Evolutionary conservation across 2,329 filamentous ascomycete species (phyloP).

Genomic region (Phyllosticta capitalensis): DNA sequence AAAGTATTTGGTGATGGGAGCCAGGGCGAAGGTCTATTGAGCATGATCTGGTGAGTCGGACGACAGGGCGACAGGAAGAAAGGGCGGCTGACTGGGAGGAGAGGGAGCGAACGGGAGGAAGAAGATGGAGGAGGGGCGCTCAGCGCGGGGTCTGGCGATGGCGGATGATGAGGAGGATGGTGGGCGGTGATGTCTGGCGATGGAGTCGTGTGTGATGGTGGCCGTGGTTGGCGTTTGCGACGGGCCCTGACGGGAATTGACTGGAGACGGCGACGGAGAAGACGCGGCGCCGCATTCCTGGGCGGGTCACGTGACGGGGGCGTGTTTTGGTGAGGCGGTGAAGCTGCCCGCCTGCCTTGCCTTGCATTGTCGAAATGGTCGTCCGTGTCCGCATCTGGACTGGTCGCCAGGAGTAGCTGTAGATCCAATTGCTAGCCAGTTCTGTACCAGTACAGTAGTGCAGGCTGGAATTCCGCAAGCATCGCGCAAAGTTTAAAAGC

Average conservation of each 20-base stretch:
- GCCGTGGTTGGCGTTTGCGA: neutral
- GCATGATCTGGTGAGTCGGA: conserved; percentile 13
- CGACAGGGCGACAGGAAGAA: conserved; percentile 3
- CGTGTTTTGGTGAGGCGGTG: neutral
- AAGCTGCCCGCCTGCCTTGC: too few relatives aligned
- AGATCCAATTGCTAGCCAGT: neutral
- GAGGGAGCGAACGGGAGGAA: neutral
- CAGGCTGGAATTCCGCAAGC: neutral
- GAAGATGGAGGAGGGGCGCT: neutral
- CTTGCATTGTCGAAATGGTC: neutral
- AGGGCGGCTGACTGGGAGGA: neutral
- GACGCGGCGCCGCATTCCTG: neutral
- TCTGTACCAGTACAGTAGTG: too few relatives aligned
- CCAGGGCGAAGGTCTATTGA: conserved; percentile 23
- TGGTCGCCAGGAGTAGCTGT: neutral
- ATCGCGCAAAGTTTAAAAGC: neutral
- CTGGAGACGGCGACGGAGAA: neutral
- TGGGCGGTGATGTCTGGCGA: neutral
- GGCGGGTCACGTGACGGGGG: neutral
- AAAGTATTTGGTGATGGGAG: conserved; percentile 25
- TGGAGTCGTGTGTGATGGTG: conserved; percentile 3
- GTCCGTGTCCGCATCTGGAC: neutral
- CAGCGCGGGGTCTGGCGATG: neutral
- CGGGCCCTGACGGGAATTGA: neutral
- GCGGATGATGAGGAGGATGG: neutral